Base-by-base conservation (phyloP, 2,329 filamentous ascomycete species). In the Pseudogymnoascus sp. region DNA sequence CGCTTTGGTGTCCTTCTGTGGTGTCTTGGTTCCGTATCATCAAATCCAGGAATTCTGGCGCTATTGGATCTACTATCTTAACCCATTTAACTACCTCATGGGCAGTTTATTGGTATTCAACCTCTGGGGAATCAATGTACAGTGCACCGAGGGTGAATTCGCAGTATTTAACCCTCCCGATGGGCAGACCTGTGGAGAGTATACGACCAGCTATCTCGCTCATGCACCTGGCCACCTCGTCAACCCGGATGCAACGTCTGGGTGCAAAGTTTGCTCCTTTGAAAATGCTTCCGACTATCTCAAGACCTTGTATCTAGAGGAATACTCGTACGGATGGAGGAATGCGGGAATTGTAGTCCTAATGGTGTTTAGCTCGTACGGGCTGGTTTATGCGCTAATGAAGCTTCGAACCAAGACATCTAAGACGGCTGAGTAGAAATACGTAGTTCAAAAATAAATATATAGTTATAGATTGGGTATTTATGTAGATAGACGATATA, bases 1-100 rank as follows among this genome's bases (percentile, higher is more conserved):
- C 0, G 84, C 88, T 0, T 89, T 91, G 2, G 80, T 90, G 7
- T 83, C 82, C 1, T 92, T 93, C 77, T 91, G 88, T 68, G 89
- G 89, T 66, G 87, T 92, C 1, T 78, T 91, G 4, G 89, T 91
- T 0, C 88, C 89, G 0, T 90, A 87, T 66, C 66, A 69, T 0
- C 79, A 81, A 25, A 79, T 92, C 21, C 82, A 85, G 7, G 68
- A 73, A 0, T 91, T 91, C 74, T 92, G 89, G 89, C 76, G 78
- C 23, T 82, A 81, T 67, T 65, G 61, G 70, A 70, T 79, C 4
- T 86, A 86, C 74, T 85, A 77, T 61, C 70, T 85, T 14, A 83
- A 86, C 68, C 84, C 84, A 0, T 86, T 85, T 76, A 85, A 82
- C 74, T 87, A 86, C 64, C 74, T 87, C 3, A 83, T 86, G 73